Conservation (phyloP, 1,284 basidiomycete species). For the Boletus semigastroideus region DNA sequence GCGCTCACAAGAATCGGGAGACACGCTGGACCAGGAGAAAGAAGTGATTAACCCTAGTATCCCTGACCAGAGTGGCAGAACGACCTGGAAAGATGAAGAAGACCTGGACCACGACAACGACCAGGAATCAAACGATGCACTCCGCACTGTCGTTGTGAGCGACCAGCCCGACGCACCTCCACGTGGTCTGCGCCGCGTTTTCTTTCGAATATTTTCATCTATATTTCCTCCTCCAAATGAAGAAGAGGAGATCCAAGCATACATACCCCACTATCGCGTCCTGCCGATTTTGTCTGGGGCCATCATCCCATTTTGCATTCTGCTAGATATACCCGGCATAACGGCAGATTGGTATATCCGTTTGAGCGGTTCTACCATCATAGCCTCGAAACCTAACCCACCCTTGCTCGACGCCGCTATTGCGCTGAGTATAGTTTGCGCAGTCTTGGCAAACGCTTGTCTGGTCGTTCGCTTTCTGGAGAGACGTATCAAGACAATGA, state of each 20-base stretch:
- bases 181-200: not conserved
- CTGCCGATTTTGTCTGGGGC: constrained; percentile 71
- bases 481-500: constrained; percentile 58
- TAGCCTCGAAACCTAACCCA: constrained; percentile 57
- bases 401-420: constrained; percentile 62
- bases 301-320: constrained; percentile 73
- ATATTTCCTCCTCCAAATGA: constrained; percentile 22
- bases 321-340: constrained; percentile 78
- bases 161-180: not conserved
- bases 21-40: constrained; percentile 3
- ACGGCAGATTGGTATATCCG: constrained; percentile 70
- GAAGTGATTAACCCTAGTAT: not conserved
- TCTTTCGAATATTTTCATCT: constrained; percentile 9
- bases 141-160: not conserved
- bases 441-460: constrained; percentile 66
- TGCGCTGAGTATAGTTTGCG: constrained; percentile 67
- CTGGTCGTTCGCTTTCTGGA: constrained; percentile 75
- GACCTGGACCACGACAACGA: constrained; percentile 11
- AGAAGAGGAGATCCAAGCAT: constrained; percentile 29
- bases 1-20: not conserved
- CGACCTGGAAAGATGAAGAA: not conserved
- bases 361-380: constrained; percentile 44
- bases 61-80: not conserved
- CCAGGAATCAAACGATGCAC: constrained; percentile 2
- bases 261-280: constrained; percentile 48